Base-by-base conservation (phyloP, 164 flowering plant species). In the Vitis amurensis region DNA sequence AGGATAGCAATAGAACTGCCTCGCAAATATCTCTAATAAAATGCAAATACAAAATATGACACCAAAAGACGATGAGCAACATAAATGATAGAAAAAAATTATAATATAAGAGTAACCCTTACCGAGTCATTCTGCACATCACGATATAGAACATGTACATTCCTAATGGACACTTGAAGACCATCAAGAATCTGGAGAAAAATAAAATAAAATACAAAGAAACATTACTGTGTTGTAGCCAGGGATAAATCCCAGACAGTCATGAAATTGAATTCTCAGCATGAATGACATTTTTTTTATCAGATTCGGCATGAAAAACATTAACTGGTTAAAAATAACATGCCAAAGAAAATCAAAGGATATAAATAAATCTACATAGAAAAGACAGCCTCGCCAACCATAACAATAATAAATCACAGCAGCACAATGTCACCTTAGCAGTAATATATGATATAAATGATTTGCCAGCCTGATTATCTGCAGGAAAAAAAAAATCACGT, bases 401-500 rank as follows among this genome's bases (percentile, higher is more conserved):
- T 4, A 67, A 12, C 8, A 9, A 67, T 9, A 16, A 23, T 14
- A 47, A 47, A 11, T n/a, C 1, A 15, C 4, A 49, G 44, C 7
- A 60, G 62, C 6, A 19, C 31, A 49, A 63, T 56, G 50, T 81
- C 78, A 94, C 98, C 97, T 88, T 91, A 37, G 93, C 91, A 51
- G 94, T 83, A 47, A 94, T 84, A 68, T 84, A 86, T 17, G 97
- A 89, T 63, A 82, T 81, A 79, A 92, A 92, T 69, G 92, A 85
- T 74, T 81, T 82, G 64, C 98, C 98, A 67, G 89, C 77, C 69
- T 78, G 85, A 80, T 81, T 84, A 71, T 85, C 98, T 94, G 89
- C 81, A 71, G 29, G 67, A 73, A 59, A 37, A 73, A n/a, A n/a
- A 74, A 68, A 61, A 61, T 23, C 27, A 23, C 27, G 2, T 37